A percentile compares a stretch with the other conserved stretches of the same genome.
These are phyloP conservation scores for Crithidia brevicula DNA, from an alignment of 208 protist species.

Conservation along the genomic window DNA sequence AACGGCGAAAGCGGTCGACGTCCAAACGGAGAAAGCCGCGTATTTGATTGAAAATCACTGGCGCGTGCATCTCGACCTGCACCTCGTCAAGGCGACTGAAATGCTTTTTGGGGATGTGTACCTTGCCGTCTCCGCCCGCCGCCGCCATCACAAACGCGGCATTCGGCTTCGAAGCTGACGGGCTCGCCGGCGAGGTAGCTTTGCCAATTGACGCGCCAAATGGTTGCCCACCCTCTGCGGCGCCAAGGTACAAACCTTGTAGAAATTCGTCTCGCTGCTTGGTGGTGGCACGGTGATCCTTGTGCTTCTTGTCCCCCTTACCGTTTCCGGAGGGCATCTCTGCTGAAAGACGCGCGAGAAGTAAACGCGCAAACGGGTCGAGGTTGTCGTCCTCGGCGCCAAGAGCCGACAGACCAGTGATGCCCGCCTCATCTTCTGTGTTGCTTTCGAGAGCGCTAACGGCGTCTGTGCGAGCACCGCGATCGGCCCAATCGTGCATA, in stretches of 20 bases:
- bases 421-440: slow-evolving; percentile 5
- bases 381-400: slow-evolving; percentile 28
- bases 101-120: slow-evolving; percentile 31
- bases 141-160: slow-evolving; percentile 25
- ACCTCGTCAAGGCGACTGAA: slow-evolving; percentile 72
- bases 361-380: slow-evolving; percentile 34
- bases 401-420: background rate
- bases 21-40: slow-evolving; percentile 73
- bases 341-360: slow-evolving; percentile 28
- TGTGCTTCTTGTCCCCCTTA: slow-evolving; percentile 25
- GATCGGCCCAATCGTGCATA: slow-evolving; percentile 39
- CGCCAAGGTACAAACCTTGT: background rate
- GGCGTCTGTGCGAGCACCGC: slow-evolving; percentile 18
- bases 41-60: slow-evolving; percentile 82
- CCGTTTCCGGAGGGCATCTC: slow-evolving; percentile 9
- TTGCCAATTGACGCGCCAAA: background rate
- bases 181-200: background rate
- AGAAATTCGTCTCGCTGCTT: slow-evolving; percentile 5
- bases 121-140: slow-evolving; percentile 21
- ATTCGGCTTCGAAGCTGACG: slow-evolving; percentile 16
- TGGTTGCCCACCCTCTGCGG: background rate
- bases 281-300: slow-evolving; percentile 1
- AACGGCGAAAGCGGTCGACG: slow-evolving; percentile 47
- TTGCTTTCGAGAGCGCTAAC: background rate
- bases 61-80: slow-evolving; percentile 69